Percentiles rank a stretch among this genome's conserved stretches.
These are phyloP conservation scores for Penicillium coprophilum DNA, from an alignment of 495 filamentous ascomycete species.

Conservation along the genomic window DNA sequence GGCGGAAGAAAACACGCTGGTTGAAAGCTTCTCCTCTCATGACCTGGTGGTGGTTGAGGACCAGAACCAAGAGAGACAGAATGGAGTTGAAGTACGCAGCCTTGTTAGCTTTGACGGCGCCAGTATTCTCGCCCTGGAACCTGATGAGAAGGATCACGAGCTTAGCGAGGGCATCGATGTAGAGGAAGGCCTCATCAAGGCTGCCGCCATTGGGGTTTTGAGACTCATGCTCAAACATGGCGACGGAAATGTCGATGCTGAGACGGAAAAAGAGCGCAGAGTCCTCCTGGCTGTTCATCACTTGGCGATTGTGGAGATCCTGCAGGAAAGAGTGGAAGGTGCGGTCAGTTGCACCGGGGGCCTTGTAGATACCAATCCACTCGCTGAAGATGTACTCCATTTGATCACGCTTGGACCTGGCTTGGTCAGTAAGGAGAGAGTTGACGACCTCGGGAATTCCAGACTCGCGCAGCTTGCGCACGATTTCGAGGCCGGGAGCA, in stretches of 20 bases:
- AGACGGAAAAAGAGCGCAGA: conserved; percentile 75
- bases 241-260: conserved; percentile 76
- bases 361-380: conserved; percentile 83
- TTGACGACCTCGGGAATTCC: conserved; percentile 55
- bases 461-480: conserved; percentile 66
- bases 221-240: conserved; percentile 67
- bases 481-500: conserved; percentile 62
- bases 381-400: conserved; percentile 94
- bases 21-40: conserved; percentile 80
- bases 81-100: conserved; percentile 70
- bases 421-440: conserved; percentile 48
- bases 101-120: conserved; percentile 58
- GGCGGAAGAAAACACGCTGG: conserved; percentile 85
- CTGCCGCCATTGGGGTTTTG: conserved; percentile 59
- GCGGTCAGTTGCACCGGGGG: conserved; percentile 67
- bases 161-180: conserved; percentile 84
- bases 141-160: conserved; percentile 73
- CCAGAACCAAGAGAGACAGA: conserved; percentile 69
- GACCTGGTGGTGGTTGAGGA: conserved; percentile 82
- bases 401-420: conserved; percentile 65
- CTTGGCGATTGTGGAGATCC: conserved; percentile 71
- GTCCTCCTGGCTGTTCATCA: conserved; percentile 70
- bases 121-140: conserved; percentile 60
- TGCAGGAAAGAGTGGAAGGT: conserved; percentile 74
- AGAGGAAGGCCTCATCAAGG: conserved; percentile 68